Percentiles rank a stretch among this genome's conserved stretches.
Evolutionary conservation across 139 green algal genomes (phyloP).

Genomic region (Astrephomene gubernaculifera): DNA sequence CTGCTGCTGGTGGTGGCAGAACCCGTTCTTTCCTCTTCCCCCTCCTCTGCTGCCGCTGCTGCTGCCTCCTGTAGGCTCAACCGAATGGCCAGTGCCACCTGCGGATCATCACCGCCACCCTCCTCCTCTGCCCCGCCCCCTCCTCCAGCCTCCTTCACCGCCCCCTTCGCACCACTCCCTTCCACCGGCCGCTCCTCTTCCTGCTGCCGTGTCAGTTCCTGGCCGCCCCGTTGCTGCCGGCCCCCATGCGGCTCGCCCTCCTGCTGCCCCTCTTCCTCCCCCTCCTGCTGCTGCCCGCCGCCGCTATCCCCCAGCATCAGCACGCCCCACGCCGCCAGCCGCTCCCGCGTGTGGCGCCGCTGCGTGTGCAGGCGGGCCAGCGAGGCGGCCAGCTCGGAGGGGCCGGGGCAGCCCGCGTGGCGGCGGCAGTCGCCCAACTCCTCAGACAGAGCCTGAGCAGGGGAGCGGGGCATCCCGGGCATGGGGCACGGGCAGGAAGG

Average conservation of each 20-base stretch:
- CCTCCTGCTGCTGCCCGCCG: background rate
- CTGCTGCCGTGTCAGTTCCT: no score
- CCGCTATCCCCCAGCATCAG: no score
- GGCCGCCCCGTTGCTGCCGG: no score
- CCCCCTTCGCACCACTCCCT: no score
- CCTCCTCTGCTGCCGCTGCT: background rate
- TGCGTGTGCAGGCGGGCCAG: constrained; percentile 24
- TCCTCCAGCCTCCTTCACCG: no score
- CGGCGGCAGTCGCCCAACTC: constrained; percentile 49
- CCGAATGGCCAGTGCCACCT: constrained; percentile 12
- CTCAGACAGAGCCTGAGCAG: constrained; percentile 3
- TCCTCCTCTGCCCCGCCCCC: background rate
- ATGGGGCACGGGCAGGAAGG: background rate
- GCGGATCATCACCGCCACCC: background rate
- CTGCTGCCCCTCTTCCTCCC: background rate
- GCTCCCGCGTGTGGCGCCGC: constrained; percentile 10
- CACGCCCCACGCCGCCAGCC: constrained; percentile 43
- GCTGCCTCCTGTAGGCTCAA: constrained; percentile 21
- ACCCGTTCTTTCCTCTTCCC: background rate
- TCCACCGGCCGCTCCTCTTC: no score
- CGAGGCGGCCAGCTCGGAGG: constrained; percentile 41
- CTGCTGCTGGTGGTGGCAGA: background rate
- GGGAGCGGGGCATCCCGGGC: background rate
- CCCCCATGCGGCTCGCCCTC: no score
- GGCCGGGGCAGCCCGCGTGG: constrained; percentile 41